Base-by-base conservation (phyloP, 1,284 basidiomycete species). In the Trichosporon ovoides region DNA sequence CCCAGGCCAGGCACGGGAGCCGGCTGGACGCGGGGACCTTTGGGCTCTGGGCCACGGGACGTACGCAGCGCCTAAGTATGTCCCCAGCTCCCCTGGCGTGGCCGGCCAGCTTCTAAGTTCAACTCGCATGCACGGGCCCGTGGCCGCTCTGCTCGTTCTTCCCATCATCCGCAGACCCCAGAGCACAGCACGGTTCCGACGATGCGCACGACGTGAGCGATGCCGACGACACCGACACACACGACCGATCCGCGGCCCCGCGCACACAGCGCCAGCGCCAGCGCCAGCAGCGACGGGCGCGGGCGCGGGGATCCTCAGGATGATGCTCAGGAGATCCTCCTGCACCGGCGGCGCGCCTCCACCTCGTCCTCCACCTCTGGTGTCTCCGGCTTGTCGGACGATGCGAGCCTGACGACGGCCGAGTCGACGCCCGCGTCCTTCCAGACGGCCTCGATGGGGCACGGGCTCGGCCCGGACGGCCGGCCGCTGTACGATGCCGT, bases 341-440 rank as follows among this genome's bases (percentile, higher is more conserved):
- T 24, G 20, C 40, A 9, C 13, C 43, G n/a, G 13, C 40, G 40
- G 6, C 43, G 43, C 24, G 43, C 24, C 24, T 48, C 43, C 24
- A 31, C 43, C 14, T 28, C 43, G 14, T 31, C 43, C 14, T 7
- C 19, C 24, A n/a, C 7, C 43, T 48, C 43, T 4, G 28, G 28
- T 9, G 3, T n/a, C 43, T 48, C 43, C 16, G 28, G 28, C 28
- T 18, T n/a, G 14, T 38, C 37, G 12, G 18, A 9, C 43, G 43
- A 48, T 9, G 43, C 43, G 14, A 48, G 43, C 22, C 24, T 48
- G 22, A 48, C 43, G 10, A 48, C 43, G 10, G 43, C 43, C 22
- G 43, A 48, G 16, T 48, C 43, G 24, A 48, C 43, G 22, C 38
- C 43, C 24, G 43, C 43, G 22, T 48, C 43, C 24, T 48, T 48